Evolutionary conservation across 306 rosid genomes (phyloP).

Genomic region (Dryas alaskensis): DNA sequence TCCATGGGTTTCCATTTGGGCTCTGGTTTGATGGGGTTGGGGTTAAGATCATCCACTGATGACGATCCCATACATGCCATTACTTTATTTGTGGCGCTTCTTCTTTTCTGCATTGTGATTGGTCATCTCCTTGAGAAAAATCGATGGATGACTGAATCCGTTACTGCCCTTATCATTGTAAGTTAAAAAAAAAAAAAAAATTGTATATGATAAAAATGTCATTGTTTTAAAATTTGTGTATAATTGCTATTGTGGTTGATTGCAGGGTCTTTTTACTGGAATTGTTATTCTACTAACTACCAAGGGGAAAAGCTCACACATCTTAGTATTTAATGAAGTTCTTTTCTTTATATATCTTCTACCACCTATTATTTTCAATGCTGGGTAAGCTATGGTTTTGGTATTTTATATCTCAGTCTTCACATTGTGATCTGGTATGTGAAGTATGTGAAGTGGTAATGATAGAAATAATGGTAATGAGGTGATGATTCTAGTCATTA

Average conservation of each 20-base stretch:
- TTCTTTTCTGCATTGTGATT: conserved; percentile 46
- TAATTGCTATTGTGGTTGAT: conserved; percentile 16
- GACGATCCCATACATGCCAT: conserved; percentile 35
- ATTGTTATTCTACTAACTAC: conserved; percentile 43
- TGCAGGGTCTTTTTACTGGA: conserved; percentile 61
- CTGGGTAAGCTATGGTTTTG: conserved; percentile 46
- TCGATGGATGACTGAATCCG: conserved; percentile 57
- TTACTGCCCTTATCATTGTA: conserved; percentile 55
- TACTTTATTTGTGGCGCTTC: conserved; percentile 55
- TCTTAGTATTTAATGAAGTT: conserved; percentile 49
- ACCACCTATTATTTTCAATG: conserved; percentile 73
- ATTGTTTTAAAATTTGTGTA: conserved; percentile 7
- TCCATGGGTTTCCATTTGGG: conserved; percentile 31
- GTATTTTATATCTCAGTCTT: not conserved
- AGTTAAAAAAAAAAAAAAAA: conserved; percentile 18
- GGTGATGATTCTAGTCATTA: no score
- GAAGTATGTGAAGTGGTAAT: not conserved
- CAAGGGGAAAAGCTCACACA: conserved; percentile 47
- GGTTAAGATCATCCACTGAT: conserved; percentile 7
- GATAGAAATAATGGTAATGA: not conserved
- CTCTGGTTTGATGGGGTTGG: conserved; percentile 24
- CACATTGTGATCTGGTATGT: not conserved
- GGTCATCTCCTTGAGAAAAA: conserved; percentile 62
- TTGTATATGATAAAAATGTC: not conserved
- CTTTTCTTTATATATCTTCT: conserved; percentile 69